These are phyloP conservation scores for Venustampulla echinocandica DNA, from an alignment of 495 filamentous ascomycete species.

Conservation along the genomic window DNA sequence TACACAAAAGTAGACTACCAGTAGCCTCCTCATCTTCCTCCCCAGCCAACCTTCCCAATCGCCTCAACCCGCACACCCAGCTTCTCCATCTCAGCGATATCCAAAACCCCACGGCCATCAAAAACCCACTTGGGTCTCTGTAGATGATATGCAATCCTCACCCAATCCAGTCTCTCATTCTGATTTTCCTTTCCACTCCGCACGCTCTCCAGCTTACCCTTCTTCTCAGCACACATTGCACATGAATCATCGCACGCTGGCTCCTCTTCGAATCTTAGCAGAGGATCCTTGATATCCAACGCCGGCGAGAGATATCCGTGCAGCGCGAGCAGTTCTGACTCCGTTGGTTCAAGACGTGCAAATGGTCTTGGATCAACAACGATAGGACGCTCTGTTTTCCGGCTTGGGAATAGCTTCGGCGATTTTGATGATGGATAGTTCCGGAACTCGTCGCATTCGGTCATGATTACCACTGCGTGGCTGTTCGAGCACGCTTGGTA, in stretches of 20 bases:
- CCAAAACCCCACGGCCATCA: constrained; percentile 18
- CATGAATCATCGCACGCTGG: constrained; percentile 12
- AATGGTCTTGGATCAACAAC: constrained; percentile 17
- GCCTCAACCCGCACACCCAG: constrained; percentile 8
- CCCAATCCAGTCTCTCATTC: constrained; percentile 20
- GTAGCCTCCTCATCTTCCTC: too few relatives aligned
- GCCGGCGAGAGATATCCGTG: constrained; percentile 7
- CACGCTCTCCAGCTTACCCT: constrained; percentile 5
- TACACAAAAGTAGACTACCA: too few relatives aligned
- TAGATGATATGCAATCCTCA: constrained; percentile 16
- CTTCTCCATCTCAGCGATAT: constrained; percentile 6
- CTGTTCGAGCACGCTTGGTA: constrained; percentile 44
- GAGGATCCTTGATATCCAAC: constrained; percentile 1
- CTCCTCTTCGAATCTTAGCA: constrained; percentile 11
- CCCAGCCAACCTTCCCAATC: too few relatives aligned
- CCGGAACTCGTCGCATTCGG: constrained; percentile 57
- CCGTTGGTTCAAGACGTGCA: constrained; percentile 14
- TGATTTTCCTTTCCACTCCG: neutral
- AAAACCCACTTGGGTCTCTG: constrained; percentile 24
- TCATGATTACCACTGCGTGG: constrained; percentile 51
- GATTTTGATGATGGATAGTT: constrained; percentile 14
- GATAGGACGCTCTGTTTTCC: neutral
- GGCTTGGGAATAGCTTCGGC: neutral
- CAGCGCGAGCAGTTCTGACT: constrained; percentile 13
- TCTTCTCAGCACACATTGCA: neutral